phyloP scores from a whole-genome alignment of 1,284 basidiomycete species.

The Microbotryum silenes-acaulis region DNA sequence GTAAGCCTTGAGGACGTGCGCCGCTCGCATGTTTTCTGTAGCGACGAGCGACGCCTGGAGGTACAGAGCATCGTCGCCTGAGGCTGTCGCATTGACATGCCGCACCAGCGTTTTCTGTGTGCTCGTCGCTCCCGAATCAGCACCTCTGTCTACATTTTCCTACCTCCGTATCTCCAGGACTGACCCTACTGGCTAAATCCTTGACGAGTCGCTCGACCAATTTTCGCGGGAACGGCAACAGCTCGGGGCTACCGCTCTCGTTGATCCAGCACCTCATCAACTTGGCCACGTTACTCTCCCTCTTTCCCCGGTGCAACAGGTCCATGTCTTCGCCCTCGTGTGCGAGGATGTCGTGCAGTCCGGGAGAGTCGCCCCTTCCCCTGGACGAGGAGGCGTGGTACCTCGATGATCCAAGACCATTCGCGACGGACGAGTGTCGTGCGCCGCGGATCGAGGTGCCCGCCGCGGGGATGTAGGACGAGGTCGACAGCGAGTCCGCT shows the following conservation, averaged over 20 bases:
- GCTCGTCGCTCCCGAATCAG: background rate
- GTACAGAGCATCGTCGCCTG: constrained; percentile 22
- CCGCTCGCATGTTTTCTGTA: constrained; percentile 26
- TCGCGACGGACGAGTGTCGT: constrained; percentile 5
- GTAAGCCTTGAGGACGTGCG: constrained; percentile 26
- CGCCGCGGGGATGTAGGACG: background rate
- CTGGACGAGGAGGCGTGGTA: background rate
- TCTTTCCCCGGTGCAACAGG: background rate
- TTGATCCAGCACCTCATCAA: constrained; percentile 24
- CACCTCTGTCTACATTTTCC: background rate
- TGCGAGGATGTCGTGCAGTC: constrained; percentile 20
- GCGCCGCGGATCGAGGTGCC: constrained; percentile 12
- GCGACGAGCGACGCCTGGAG: constrained; percentile 19
- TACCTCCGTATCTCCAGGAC: background rate
- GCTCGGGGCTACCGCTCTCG: constrained; percentile 27
- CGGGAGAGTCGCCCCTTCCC: constrained; percentile 14
- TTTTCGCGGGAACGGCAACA: constrained; percentile 20
- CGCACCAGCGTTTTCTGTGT: constrained; percentile 24
- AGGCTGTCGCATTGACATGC: constrained; percentile 7
- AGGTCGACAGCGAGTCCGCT: no score
- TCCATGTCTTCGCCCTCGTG: background rate
- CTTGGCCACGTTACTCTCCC: constrained; percentile 11
- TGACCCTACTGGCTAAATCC: constrained; percentile 18
- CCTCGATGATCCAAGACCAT: background rate
- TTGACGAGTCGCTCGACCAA: constrained; percentile 22